Base-by-base conservation (phyloP, 495 filamentous ascomycete genomes). In the Delitschia confertaspora region DNA sequence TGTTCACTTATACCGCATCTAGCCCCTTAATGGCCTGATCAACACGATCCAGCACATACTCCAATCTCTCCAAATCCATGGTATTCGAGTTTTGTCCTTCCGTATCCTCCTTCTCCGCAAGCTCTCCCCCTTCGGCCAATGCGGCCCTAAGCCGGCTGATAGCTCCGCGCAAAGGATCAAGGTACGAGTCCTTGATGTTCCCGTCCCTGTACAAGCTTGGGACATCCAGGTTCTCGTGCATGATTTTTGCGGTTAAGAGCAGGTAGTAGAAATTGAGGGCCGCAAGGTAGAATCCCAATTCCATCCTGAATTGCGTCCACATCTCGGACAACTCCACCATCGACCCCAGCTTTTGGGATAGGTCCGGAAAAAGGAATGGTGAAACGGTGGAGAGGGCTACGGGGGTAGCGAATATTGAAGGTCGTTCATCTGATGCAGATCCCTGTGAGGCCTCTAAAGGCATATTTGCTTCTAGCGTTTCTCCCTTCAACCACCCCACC, bases 401-500 rank as follows among this genome's bases (percentile, higher is more conserved):
- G 3, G 75, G 68, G 1, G 67, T 72, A 6, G 74, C 59, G 47
- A 85, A 89, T 22, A 82, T 68, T 6, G 60, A 59, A 0, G 33
- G 22, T 6, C 24, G 13, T 14, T 23, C 22, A 8, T 35, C n/a
- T 6, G 20, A 16, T 19, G 31, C n/a, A 7, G 30, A 18, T 16
- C 34, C 33, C 6, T 64, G 23, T 4, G 19, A 14, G 8, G 24
- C n/a, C 8, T 18, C 8, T 2, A 21, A 20, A 4, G 45, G 34
- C 13, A 51, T 44, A 34, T 65, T 67, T 6, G 64, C 64, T 51
- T 67, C 62, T 10, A 89, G 65, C 2, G 89, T 73, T 59, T 95
- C 89, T 37, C 88, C 79, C 58, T 88, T 88, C 3, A 95, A 65
- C 84, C 93, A 95, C 18, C 75, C 73, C 8, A 96, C 74, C 0